phyloP scores from a whole-genome alignment of 2,329 filamentous ascomycete species.

The Fusarium sp. region DNA sequence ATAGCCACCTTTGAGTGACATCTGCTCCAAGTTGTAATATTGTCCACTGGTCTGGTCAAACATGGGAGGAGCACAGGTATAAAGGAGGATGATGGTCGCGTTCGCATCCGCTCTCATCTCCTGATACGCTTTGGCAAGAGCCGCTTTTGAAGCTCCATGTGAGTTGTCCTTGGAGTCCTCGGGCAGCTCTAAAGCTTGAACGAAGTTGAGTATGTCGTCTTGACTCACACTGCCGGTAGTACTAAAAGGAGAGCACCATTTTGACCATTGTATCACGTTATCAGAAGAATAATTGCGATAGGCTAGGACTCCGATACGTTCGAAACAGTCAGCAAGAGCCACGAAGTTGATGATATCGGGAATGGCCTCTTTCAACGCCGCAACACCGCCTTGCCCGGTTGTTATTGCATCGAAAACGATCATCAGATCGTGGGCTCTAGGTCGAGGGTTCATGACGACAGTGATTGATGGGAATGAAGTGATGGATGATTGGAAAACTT shows the following conservation, averaged over 20 bases:
- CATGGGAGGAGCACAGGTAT: neutral
- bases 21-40: neutral
- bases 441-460: neutral
- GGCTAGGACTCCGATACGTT: neutral
- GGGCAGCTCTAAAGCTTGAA: neutral
- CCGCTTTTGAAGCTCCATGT: neutral
- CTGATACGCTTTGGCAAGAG: neutral
- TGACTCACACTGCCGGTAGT: fast-evolving
- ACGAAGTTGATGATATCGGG: neutral
- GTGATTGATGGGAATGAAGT: neutral
- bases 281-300: neutral
- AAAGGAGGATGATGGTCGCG: neutral
- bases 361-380: neutral
- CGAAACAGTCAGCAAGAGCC: neutral
- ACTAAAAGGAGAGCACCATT: neutral
- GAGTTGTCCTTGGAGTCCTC: too few relatives aligned
- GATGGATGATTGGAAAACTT: neutral
- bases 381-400: too few relatives aligned
- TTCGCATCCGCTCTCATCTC: neutral
- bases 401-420: neutral
- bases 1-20: neutral
- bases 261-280: neutral
- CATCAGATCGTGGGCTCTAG: neutral
- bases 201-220: neutral
- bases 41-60: neutral